A percentile compares a stretch with the other conserved stretches of the same genome.
These are phyloP conservation scores for Rhodotorula toruloides DNA, from an alignment of 768 basidiomycete species.

Conservation along the genomic window DNA sequence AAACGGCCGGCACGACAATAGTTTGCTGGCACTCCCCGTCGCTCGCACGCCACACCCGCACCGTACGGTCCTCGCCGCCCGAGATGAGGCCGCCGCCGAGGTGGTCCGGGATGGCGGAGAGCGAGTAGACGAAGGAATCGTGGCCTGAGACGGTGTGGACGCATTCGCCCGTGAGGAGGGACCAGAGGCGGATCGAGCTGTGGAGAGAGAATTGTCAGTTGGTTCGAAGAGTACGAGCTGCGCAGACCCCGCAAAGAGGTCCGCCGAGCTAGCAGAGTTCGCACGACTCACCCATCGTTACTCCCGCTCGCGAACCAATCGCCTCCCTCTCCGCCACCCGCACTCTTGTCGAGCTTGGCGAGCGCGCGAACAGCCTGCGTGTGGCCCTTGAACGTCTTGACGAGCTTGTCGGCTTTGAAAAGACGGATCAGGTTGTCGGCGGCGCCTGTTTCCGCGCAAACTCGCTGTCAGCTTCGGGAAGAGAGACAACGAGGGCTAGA, in stretches of 20 bases:
- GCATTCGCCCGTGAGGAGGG: constrained; percentile 57
- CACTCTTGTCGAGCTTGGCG: constrained; percentile 64
- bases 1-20: constrained; percentile 87
- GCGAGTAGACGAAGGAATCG: constrained; percentile 91
- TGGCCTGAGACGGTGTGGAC: constrained; percentile 83
- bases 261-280: no score
- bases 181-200: constrained; percentile 91
- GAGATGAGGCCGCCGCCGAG: constrained; percentile 68
- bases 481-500: fast-evolving
- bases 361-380: constrained; percentile 80
- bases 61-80: constrained; percentile 88
- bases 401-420: constrained; percentile 64
- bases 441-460: constrained; percentile 59
- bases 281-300: constrained; percentile 69
- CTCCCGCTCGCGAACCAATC: constrained; percentile 86
- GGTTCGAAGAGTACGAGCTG: not conserved
- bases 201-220: not conserved
- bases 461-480: not conserved
- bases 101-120: constrained; percentile 66
- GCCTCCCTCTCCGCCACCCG: constrained; percentile 45
- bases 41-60: constrained; percentile 74
- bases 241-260: no score
- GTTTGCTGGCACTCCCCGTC: constrained; percentile 85
- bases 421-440: constrained; percentile 92
- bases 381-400: constrained; percentile 78